Percentiles rank a stretch among this genome's conserved stretches.
These are phyloP conservation scores for Kluyveromyces lactis DNA, from an alignment of 805 yeast genomes.

Conservation along the genomic window DNA sequence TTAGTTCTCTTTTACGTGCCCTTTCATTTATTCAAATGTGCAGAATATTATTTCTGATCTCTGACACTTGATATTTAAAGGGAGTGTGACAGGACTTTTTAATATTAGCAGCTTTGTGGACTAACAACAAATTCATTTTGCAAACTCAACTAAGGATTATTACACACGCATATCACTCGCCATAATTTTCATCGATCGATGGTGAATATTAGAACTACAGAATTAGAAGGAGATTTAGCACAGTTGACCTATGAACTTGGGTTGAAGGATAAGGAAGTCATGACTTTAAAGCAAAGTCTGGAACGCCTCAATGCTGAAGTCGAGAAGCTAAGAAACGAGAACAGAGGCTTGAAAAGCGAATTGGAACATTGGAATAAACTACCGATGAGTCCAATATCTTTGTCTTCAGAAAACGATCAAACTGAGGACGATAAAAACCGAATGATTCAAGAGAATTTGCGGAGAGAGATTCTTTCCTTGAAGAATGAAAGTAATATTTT, in stretches of 20 bases:
- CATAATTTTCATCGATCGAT: no score
- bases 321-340: not conserved
- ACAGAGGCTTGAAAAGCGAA: not conserved
- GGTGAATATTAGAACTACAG: not conserved
- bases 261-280: not conserved
- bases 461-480: not conserved
- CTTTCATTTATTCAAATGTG: no score
- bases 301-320: not conserved
- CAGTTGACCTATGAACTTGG: constrained; percentile 1
- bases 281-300: not conserved
- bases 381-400: not conserved
- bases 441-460: not conserved
- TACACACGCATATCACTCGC: no score
- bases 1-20: no score
- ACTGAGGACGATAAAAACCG: not conserved
- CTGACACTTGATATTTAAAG: no score
- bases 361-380: not conserved
- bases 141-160: no score
- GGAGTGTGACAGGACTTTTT: no score
- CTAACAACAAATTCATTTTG: no score
- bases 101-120: no score
- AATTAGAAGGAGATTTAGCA: not conserved
- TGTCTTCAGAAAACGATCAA: not conserved
- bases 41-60: no score
- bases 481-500: constrained; percentile 1